Evolutionary conservation across 2,329 filamentous ascomycete genomes (phyloP), one percentile per base, ranked within the genome.

Genomic region (Monilinia laxa): DNA sequence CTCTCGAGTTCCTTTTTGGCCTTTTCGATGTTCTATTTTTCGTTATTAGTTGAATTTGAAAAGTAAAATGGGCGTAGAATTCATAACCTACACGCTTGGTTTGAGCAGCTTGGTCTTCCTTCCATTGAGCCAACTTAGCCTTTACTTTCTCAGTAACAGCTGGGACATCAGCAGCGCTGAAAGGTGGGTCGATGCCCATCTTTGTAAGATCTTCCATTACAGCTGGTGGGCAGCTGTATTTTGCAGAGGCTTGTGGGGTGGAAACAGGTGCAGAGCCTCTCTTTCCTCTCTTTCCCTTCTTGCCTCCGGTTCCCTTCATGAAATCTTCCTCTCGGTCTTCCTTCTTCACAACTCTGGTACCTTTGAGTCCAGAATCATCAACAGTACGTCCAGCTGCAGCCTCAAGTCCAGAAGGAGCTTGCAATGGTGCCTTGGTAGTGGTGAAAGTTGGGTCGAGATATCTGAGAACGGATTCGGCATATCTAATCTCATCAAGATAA

Each of bases 1-100:
- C 89, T 88, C 77, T 93, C 92, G 70, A 99, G 96, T 79, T 97
- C 93, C 80, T 94, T 94, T 83, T 97, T 90, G 69, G 95, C 95
- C 81, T 97, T 97, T 71, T 92, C 91, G 69, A 98, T 90, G 84
- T 99, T 99, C 95, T 98, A 75, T 38, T 51, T 10, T 10, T 68
- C 81, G 81, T 76, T 81, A 75, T 70, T 64, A 67, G 71, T 68
- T 75, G 71, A 68, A 70, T 54, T 38, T n/a, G 9, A 45, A 68
- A 45, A 54, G 12, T n/a, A 20, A 16, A 7, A 23, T 10, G n/a
- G 16, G 40, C n/a, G 23, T 28, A 49, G n/a, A n/a, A 9, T 51
- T 57, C 18, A 51, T 47, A 71, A 60, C 89, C 83, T 81, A 97
- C 95, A 82, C 92, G 90, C 78, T 95, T 87, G 25, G 95, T 99